phyloP scores from a whole-genome alignment of 768 basidiomycete species.

The Tylopilus vinaceipallidus region DNA sequence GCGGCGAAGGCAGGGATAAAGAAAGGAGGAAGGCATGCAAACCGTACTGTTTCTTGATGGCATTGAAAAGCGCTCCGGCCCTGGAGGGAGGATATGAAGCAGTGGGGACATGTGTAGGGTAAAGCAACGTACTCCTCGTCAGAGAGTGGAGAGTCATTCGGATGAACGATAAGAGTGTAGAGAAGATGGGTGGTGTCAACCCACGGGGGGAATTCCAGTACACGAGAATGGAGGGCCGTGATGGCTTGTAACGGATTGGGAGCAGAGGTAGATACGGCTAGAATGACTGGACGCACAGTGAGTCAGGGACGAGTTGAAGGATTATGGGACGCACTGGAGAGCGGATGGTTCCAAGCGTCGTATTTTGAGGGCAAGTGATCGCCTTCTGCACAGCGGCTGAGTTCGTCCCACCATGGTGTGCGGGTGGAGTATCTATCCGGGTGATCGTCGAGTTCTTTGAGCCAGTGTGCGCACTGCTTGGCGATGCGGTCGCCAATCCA shows the following conservation, averaged over 20 bases:
- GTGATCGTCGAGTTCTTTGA: slow-evolving; percentile 57
- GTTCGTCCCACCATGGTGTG: slow-evolving; percentile 89
- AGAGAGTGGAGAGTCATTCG: slow-evolving; percentile 62
- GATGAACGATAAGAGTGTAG: slow-evolving; percentile 78
- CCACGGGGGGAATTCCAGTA: slow-evolving; percentile 73
- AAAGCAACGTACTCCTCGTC: slow-evolving; percentile 69
- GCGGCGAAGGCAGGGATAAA: slow-evolving; percentile 57
- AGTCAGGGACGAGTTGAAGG: slow-evolving; percentile 11
- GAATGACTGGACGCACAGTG: slow-evolving; percentile 53
- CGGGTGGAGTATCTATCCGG: slow-evolving; percentile 40
- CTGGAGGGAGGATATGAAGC: slow-evolving; percentile 37
- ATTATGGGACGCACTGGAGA: slow-evolving; percentile 54
- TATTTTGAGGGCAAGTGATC: slow-evolving; percentile 67
- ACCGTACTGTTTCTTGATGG: slow-evolving; percentile 84
- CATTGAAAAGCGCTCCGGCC: slow-evolving; percentile 77
- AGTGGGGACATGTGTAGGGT: slow-evolving; percentile 1
- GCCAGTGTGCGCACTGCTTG: slow-evolving; percentile 64
- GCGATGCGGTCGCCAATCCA: slow-evolving; percentile 79
- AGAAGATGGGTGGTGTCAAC: slow-evolving; percentile 70
- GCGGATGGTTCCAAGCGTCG: slow-evolving; percentile 88
- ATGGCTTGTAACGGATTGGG: slow-evolving; percentile 81
- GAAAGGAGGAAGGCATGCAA: slow-evolving; percentile 72
- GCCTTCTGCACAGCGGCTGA: slow-evolving; percentile 72
- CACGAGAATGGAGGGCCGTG: slow-evolving; percentile 67
- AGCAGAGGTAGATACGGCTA: slow-evolving; percentile 79